Evolutionary conservation across 345 rosid species (phyloP).

Genomic region (Hypericum androsaemum): DNA sequence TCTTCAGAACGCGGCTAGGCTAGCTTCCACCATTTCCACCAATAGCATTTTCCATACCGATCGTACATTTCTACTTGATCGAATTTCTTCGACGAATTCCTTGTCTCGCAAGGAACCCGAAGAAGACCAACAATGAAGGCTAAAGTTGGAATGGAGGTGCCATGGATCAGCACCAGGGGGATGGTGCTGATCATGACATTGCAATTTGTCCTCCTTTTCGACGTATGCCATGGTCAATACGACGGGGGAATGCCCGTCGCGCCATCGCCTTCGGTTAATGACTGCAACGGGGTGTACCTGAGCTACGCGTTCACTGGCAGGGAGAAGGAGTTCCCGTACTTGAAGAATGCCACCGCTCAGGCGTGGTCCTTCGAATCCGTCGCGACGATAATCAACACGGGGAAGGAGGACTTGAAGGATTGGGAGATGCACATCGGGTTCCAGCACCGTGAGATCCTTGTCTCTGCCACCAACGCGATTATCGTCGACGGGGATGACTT

Average conservation of each 20-base stretch:
- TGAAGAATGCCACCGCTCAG: constrained; percentile 72
- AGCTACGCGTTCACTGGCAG: constrained; percentile 49
- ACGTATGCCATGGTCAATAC: constrained; percentile 35
- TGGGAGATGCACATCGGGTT: constrained; percentile 77
- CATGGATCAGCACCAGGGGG: constrained; percentile 17
- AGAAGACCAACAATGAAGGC: not conserved
- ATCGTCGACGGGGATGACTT: constrained; percentile 44
- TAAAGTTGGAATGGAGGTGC: constrained; percentile 29
- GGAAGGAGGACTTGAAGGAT: constrained; percentile 48
- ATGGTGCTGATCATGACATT: constrained; percentile 12
- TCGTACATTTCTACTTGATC: no score
- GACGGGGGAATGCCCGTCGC: constrained; percentile 13
- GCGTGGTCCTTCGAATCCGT: constrained; percentile 73
- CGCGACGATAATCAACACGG: constrained; percentile 53
- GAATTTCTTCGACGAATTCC: no score
- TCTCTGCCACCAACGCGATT: constrained; percentile 40
- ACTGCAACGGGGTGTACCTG: constrained; percentile 65
- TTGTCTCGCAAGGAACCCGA: no score
- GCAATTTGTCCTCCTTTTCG: constrained; percentile 8
- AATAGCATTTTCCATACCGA: no score
- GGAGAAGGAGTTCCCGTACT: constrained; percentile 43
- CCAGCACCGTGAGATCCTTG: constrained; percentile 60
- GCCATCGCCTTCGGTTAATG: constrained; percentile 45
- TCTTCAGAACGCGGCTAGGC: constrained; percentile 17
- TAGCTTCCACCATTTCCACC: not conserved